These are phyloP conservation scores for Neurospora sp. DNA, from an alignment of 495 filamentous ascomycete species.

Conservation along the genomic window DNA sequence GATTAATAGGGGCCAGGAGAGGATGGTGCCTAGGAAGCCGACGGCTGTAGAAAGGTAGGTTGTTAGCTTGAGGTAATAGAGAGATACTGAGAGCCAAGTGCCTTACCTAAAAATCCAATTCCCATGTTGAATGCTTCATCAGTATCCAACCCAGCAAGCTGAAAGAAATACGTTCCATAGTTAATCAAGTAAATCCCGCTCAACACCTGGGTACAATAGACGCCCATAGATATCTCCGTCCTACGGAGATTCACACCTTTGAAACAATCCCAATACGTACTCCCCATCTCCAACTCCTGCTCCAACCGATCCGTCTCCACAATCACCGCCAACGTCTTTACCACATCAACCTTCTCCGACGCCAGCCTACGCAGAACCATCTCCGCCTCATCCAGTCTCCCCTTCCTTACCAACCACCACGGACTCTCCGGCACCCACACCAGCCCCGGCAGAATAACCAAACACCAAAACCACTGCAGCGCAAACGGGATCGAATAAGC, in stretches of 20 bases:
- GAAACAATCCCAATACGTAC: constrained; percentile 46
- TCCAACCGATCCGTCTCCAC: constrained; percentile 53
- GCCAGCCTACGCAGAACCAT: constrained; percentile 33
- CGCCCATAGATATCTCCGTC: constrained; percentile 44
- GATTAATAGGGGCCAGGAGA: constrained; percentile 45
- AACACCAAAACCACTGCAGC: constrained; percentile 58
- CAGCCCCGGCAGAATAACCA: constrained; percentile 45
- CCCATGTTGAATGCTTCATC: constrained; percentile 41
- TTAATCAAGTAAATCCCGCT: constrained; percentile 44
- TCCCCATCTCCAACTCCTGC: constrained; percentile 45
- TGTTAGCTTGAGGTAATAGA: background rate
- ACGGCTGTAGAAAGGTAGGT: constrained; percentile 14
- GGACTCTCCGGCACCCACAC: constrained; percentile 53
- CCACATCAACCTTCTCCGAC: constrained; percentile 27
- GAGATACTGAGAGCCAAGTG: no score
- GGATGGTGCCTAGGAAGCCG: constrained; percentile 37
- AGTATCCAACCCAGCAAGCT: constrained; percentile 45
- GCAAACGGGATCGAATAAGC: constrained; percentile 50
- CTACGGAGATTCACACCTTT: constrained; percentile 43
- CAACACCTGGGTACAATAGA: constrained; percentile 41
- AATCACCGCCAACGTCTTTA: constrained; percentile 45
- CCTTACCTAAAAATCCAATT: constrained; percentile 33
- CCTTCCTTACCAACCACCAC: constrained; percentile 54
- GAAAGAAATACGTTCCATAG: constrained; percentile 56
- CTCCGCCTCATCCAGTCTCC: constrained; percentile 38